These are phyloP conservation scores for Cenchrus purpureus DNA, from an alignment of 176 grass and related monocot genomes.

Conservation along the genomic window DNA sequence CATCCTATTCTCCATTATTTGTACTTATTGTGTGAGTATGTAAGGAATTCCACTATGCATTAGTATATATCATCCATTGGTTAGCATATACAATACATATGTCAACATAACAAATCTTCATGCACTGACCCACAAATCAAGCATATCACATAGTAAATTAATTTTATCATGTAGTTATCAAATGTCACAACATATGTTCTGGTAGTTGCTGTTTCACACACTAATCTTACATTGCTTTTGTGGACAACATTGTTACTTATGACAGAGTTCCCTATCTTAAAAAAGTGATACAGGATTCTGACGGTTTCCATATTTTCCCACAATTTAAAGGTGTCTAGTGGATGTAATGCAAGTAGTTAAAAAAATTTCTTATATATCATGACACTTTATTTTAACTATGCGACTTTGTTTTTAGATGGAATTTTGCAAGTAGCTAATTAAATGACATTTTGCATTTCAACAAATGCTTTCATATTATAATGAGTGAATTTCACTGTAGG, in stretches of 20 bases:
- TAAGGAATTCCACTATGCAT: background rate
- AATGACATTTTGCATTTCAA: too few species aligned
- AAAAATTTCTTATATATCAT: too few species aligned
- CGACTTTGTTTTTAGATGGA: too few species aligned
- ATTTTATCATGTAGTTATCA: background rate
- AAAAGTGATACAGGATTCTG: background rate
- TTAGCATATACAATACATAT: conserved; percentile 9
- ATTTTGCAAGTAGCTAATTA: too few species aligned
- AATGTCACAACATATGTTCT: conserved; percentile 4
- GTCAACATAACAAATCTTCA: background rate
- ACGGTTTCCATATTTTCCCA: background rate
- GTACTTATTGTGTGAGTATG: background rate
- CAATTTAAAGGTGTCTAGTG: background rate
- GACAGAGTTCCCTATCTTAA: background rate
- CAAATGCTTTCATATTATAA: too few species aligned
- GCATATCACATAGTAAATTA: background rate
- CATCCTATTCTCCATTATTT: conserved; percentile 22
- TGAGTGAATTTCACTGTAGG: too few species aligned
- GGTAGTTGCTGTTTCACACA: background rate
- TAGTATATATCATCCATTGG: background rate
- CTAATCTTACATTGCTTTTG: background rate
- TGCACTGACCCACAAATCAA: background rate
- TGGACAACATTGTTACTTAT: background rate
- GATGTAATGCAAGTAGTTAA: background rate
- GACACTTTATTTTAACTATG: too few species aligned